phyloP scores from a whole-genome alignment of 2,329 filamentous ascomycete species.

The Diaporthe citrichinensis region DNA sequence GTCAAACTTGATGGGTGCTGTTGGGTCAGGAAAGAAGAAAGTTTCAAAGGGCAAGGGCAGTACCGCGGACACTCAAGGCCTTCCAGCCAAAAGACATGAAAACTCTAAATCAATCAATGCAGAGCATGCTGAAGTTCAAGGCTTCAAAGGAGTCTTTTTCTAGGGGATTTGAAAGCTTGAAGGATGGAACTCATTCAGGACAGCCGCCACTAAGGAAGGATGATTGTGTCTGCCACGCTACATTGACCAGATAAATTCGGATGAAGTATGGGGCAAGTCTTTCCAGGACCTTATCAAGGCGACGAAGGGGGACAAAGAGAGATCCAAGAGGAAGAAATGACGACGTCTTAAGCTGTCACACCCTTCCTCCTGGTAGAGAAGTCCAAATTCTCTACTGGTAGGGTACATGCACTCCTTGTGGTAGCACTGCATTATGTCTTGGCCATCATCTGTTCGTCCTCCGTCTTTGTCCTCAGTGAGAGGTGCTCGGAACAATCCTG shows the following conservation, averaged over 20 bases:
- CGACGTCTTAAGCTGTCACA: neutral
- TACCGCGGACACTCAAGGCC: too few relatives aligned
- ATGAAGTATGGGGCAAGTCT: neutral
- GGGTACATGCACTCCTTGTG: neutral
- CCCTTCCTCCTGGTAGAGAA: neutral
- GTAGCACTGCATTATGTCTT: neutral
- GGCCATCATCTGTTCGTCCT: neutral
- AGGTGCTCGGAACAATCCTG: neutral
- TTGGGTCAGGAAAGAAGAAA: too few relatives aligned
- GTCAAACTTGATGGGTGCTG: too few relatives aligned
- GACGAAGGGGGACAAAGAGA: neutral
- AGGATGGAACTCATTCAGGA: neutral
- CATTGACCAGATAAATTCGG: neutral
- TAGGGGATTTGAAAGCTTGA: neutral
- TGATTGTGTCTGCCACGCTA: neutral
- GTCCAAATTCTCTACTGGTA: neutral
- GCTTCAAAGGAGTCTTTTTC: too few relatives aligned
- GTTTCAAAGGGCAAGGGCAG: too few relatives aligned
- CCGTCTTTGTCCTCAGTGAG: neutral
- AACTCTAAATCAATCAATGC: too few relatives aligned
- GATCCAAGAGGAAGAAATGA: neutral
- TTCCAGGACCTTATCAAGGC: neutral
- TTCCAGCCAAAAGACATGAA: too few relatives aligned
- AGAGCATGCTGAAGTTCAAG: too few relatives aligned
- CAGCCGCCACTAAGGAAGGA: neutral